Evolutionary conservation across 257 asterid species (phyloP).

Genomic region (Avicennia marina): DNA sequence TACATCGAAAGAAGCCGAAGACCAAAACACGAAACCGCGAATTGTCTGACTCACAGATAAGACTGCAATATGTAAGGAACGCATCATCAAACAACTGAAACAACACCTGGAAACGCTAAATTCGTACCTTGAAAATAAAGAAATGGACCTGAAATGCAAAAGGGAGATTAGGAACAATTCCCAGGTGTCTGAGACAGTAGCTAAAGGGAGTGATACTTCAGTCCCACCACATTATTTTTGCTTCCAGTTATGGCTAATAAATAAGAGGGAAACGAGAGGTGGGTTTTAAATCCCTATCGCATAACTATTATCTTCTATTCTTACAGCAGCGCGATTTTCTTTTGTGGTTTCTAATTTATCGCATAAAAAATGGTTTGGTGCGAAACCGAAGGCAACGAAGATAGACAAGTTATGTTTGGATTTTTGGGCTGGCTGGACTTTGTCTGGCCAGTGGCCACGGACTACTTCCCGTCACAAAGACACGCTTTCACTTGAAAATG

Average conservation of each 20-base stretch:
- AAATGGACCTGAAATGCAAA: slow-evolving; percentile 3
- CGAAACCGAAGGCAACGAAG: too few relatives aligned
- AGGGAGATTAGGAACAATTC: slow-evolving; percentile 4
- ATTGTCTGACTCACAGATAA: not conserved
- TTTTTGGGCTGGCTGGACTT: too few relatives aligned
- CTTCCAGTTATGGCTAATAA: slow-evolving; percentile 12
- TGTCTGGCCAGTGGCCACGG: too few relatives aligned
- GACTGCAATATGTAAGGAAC: not conserved
- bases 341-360: too few relatives aligned
- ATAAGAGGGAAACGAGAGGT: slow-evolving; percentile 29
- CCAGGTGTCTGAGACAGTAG: slow-evolving; percentile 1
- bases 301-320: too few relatives aligned
- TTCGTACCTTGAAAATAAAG: not conserved
- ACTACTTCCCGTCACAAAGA: too few relatives aligned
- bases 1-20: too few relatives aligned
- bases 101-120: not conserved
- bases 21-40: not conserved
- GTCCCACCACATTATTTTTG: not conserved
- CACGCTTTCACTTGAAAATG: too few relatives aligned
- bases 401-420: too few relatives aligned
- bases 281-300: slow-evolving; percentile 37
- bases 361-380: too few relatives aligned
- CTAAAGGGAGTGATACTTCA: not conserved
- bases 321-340: too few relatives aligned
- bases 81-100: not conserved